phyloP scores from a whole-genome alignment of 2,329 filamentous ascomycete genomes.

The Cladosporium cucumerinum region DNA sequence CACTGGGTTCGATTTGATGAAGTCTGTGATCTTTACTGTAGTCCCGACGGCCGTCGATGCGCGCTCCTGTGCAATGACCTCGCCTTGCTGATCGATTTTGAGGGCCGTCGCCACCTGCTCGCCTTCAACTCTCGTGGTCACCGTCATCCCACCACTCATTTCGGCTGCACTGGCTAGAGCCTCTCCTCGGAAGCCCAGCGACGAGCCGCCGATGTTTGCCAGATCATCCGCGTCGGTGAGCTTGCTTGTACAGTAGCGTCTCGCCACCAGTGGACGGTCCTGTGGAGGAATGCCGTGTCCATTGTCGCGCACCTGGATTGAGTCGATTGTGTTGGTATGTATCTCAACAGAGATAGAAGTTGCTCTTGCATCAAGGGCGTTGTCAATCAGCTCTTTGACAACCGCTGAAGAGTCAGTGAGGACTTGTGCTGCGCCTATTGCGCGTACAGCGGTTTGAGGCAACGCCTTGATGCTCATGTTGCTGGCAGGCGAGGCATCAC shows the following conservation, averaged over 20 bases:
- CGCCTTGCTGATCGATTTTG: conserved; percentile 51
- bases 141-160: conserved; percentile 53
- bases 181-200: conserved; percentile 73
- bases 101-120: conserved; percentile 58
- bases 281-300: conserved; percentile 64
- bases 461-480: conserved; percentile 43
- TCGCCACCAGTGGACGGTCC: conserved; percentile 62
- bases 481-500: not conserved
- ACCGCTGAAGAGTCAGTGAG: conserved; percentile 59
- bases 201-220: conserved; percentile 52
- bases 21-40: conserved; percentile 57
- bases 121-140: conserved; percentile 62
- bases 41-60: conserved; percentile 64
- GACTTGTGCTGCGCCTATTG: conserved; percentile 59
- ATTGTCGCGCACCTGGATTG: conserved; percentile 69
- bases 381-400: conserved; percentile 75
- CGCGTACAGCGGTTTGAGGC: conserved; percentile 45
- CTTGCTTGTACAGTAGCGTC: conserved; percentile 71
- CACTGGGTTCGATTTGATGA: conserved; percentile 63
- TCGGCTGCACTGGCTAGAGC: conserved; percentile 65
- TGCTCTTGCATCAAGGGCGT: conserved; percentile 69
- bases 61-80: conserved; percentile 38
- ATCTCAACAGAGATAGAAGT: conserved; percentile 63
- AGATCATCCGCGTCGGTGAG: conserved; percentile 63
- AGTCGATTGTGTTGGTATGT: conserved; percentile 63